Evolutionary conservation across 495 filamentous ascomycete species (phyloP), one percentile per base, ranked within the genome.

Genomic region (Penicillium dipodomyicola): DNA sequence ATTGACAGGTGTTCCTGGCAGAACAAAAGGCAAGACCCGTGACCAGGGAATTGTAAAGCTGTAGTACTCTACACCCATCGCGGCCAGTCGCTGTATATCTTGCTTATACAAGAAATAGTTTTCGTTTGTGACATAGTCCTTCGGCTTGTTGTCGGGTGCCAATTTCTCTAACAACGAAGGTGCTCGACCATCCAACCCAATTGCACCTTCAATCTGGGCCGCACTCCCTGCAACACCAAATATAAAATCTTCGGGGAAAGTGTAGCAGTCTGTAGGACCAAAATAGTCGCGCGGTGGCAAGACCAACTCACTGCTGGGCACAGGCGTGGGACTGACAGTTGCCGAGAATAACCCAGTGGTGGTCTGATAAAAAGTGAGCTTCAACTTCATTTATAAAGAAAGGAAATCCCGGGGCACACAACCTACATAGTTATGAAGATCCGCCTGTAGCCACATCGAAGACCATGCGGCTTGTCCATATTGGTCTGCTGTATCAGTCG

Each of bases 41-140:
- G 71, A 57, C 77, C 77, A 80, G 2, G 76, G 57, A 45, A 80
- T 74, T 0, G 67, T 69, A 60, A 80, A 80, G 17, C 62, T 70
- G 63, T 78, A 80, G 59, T 80, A 77, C 42, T 74, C 71, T 30
- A 80, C 71, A 0, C 79, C 78, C 61, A 80, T 77, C 1, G 72
- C 66, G 0, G 79, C 78, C 22, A 80, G 45, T 5, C 78, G 65
- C 51, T 69, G 65, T 55, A 82, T 78, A 45, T 82, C 78, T 54
- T 80, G 76, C 57, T 80, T 80, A 54, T 81, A 81, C 9, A 80
- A 62, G 41, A 70, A 80, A 58, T 81, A 81, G 46, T 79, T 74
- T 56, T 75, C 67, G 53, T 77, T 75, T 8, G 77, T 75, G 27
- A 78, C 61, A 41, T 74, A 74, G 45, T 73, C 59, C 37, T 70